Evolutionary conservation across 2,329 filamentous ascomycete genomes (phyloP), one percentile per base, ranked within the genome.

Genomic region (Cryphonectria radicalis): DNA sequence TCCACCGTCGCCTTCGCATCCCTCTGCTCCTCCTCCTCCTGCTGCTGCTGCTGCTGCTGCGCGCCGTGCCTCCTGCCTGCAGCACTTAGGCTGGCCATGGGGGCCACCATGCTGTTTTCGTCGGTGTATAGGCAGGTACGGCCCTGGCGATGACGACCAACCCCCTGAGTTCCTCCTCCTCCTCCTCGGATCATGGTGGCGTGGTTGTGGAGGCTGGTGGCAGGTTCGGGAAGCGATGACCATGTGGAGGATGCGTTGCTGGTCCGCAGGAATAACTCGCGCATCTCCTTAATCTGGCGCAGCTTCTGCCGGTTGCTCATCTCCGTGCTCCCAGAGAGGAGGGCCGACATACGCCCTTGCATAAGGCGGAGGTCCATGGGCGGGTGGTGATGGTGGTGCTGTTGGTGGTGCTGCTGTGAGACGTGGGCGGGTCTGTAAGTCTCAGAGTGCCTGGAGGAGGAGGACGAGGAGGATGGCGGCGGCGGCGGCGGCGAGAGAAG

Each of bases 31-130:
- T 43, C 63, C 68, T 68, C 68, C 22, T 13, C 37, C 37, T 37
- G 3, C 8, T 37, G 1, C 57, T 46, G 14, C 43, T 46, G 53
- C 59, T 43, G 43, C 68, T 67, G 59, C 22, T 43, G 53, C 37
- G 62, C 35, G 7, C 66, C 66, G 28, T 69, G 68, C 6, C 63
- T 66, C 43, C 32, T 55, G 66, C 64, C 53, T 22, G 66, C 42
- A 19, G 59, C 66, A 22, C 59, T 63, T 14, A 63, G 50, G 22
- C 19, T 60, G 28, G 65, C 66, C 55, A 55, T 66, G 14, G 65
- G 68, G 42, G 68, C 68, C 11, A 68, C 71, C 32, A 70, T 35
- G 43, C 68, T 42, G 43, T 66, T 70, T 55, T 66, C 62, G 46
- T 68, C 66, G n/a, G 69, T 71, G 63, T 60, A 46, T 22, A 70